Evolutionary conservation across 2,329 filamentous ascomycete genomes (phyloP).

Genomic region (Alternaria sp.): DNA sequence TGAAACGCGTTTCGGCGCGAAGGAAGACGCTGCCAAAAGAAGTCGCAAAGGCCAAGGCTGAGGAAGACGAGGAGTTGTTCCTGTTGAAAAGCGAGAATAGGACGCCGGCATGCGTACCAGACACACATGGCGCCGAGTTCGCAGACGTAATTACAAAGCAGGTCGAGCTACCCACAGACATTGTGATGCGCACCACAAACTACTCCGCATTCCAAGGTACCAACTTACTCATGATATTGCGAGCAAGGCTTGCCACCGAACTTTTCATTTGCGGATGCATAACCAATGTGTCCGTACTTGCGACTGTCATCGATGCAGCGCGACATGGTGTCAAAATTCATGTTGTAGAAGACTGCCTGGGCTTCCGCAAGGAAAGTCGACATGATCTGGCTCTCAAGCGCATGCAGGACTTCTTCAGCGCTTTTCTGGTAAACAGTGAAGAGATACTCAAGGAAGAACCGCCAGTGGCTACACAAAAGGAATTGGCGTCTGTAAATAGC

Average conservation of each 20-base stretch:
- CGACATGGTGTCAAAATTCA: conserved; percentile 88
- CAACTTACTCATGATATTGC: conserved; percentile 75
- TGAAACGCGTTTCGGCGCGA: conserved; percentile 49
- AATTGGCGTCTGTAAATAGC: conserved; percentile 14
- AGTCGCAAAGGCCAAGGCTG: conserved; percentile 37
- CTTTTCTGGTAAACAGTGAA: conserved; percentile 67
- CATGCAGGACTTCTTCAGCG: conserved; percentile 78
- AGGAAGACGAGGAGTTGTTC: conserved; percentile 59
- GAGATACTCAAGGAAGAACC: conserved; percentile 62
- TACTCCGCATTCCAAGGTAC: conserved; percentile 89
- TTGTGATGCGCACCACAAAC: conserved; percentile 72
- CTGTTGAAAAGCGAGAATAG: conserved; percentile 51
- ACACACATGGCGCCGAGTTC: conserved; percentile 60
- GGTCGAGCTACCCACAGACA: conserved; percentile 61
- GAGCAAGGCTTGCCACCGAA: conserved; percentile 88
- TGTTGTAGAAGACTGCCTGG: conserved; percentile 86
- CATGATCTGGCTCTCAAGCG: conserved; percentile 75
- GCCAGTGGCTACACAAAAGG: conserved; percentile 15
- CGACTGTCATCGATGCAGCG: conserved; percentile 89
- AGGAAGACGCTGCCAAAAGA: conserved; percentile 41
- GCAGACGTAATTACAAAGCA: conserved; percentile 59
- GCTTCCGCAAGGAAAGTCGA: conserved; percentile 74
- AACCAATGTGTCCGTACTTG: conserved; percentile 87
- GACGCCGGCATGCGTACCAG: conserved; percentile 54
- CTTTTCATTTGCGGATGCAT: conserved; percentile 88